phyloP scores from a whole-genome alignment of 768 basidiomycete genomes.

The Suillus bovinus region DNA sequence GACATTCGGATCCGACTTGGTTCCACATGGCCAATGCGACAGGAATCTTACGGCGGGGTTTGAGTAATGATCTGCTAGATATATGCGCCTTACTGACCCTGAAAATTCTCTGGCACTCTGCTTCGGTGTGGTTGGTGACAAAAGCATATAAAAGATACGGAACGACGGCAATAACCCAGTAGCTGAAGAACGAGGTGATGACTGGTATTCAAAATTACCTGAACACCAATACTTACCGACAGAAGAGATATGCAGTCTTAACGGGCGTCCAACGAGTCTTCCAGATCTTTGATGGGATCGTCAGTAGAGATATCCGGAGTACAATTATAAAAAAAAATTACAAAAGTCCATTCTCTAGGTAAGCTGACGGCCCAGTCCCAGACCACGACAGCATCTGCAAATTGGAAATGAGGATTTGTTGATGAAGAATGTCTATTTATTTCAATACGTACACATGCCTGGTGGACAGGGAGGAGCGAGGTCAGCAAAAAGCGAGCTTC shows the following conservation, averaged over 20 bases:
- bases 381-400: conserved; percentile 71
- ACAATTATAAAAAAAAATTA: conserved; percentile 34
- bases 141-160: conserved; percentile 80
- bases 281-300: conserved; percentile 57
- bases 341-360: conserved; percentile 76
- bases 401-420: neutral
- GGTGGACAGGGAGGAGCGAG: conserved; percentile 26
- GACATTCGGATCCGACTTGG: conserved; percentile 80
- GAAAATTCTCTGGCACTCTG: conserved; percentile 69
- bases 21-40: conserved; percentile 87
- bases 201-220: conserved; percentile 7
- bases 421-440: conserved; percentile 21
- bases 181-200: conserved; percentile 41
- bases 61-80: neutral
- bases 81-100: conserved; percentile 41
- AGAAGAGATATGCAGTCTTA: conserved; percentile 81
- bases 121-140: conserved; percentile 63
- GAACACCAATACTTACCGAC: conserved; percentile 54
- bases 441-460: conserved; percentile 67
- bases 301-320: neutral
- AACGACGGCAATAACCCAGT: conserved; percentile 81
- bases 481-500: conserved; percentile 25
- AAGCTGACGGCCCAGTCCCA: conserved; percentile 87
- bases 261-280: conserved; percentile 83
- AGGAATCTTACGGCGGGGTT: conserved; percentile 52